Evolutionary conservation across 306 rosid genomes (phyloP).

Genomic region (Prunus salicina): DNA sequence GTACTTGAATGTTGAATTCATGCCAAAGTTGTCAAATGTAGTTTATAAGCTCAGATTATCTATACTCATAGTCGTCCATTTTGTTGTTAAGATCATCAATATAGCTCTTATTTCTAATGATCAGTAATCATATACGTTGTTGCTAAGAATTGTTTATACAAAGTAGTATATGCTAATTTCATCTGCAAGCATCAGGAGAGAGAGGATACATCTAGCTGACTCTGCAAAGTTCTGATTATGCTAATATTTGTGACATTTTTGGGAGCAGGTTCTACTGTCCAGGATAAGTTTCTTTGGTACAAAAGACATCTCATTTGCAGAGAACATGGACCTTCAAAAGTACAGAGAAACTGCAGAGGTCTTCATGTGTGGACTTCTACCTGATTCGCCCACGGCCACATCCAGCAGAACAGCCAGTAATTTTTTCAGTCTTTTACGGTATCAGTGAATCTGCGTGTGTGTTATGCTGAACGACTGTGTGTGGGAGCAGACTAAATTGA

Average conservation of each 20-base stretch:
- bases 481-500: not conserved
- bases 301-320: slow-evolving; percentile 28
- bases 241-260: slow-evolving; percentile 20
- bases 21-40: not conserved
- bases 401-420: slow-evolving; percentile 57
- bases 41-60: not conserved
- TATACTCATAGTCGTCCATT: not conserved
- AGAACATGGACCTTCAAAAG: slow-evolving; percentile 62
- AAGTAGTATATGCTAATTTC: too few relatives aligned
- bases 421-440: not conserved
- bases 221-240: too few relatives aligned
- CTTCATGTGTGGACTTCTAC: slow-evolving; percentile 54
- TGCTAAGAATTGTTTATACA: too few relatives aligned
- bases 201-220: too few relatives aligned
- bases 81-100: not conserved
- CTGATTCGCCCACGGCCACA: slow-evolving; percentile 64
- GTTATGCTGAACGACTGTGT: not conserved
- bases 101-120: not conserved
- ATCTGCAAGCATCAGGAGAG: too few relatives aligned
- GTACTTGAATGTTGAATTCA: too few relatives aligned
- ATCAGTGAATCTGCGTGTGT: not conserved
- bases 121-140: not conserved
- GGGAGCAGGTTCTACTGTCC: slow-evolving; percentile 59
- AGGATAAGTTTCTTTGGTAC: slow-evolving; percentile 55
- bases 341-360: slow-evolving; percentile 61